Base-by-base conservation (phyloP, 2,329 filamentous ascomycete genomes). In the Aspergillus terreus region DNA sequence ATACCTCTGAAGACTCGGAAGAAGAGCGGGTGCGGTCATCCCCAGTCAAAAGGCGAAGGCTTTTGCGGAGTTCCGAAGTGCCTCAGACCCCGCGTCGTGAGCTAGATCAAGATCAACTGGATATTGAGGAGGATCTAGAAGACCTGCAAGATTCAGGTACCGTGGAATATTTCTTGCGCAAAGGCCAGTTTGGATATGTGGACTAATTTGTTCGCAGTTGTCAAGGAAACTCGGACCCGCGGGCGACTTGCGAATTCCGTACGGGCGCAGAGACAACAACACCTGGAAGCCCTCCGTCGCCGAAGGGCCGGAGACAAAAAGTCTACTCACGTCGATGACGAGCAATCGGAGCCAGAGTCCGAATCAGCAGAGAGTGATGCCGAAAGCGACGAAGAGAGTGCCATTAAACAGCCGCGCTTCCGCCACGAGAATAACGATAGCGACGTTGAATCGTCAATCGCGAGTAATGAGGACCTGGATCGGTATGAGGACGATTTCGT, bases 401-500 rank as follows among this genome's bases (percentile, higher is more conserved):
- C 61, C 49, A 23, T 58, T 59, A 21, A 58, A 61, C 32, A 55
- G 47, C 42, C 51, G 52, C 44, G 46, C 35, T 56, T 58, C 23
- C 58, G 40, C 3, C 46, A 41, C 14, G 47, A 57, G 21, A 45
- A 57, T 9, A 61, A 59, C 33, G 58, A 70, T 23, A 70, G 67
- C 50, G 66, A 71, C 15, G 53, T 61, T 15, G 66, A 68, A 52
- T 62, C 63, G 4, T 51, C 61, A 10, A 55, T 65, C 10, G 49
- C 60, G 9, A 55, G 58, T n/a, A 49, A 66, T 65, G 56, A 82
- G 60, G 72, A 78, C 36, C 71, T 78, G n/a, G 77, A 81, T 46
- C 71, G 77, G 7, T 79, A 84, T 23, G 81, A 84, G 27, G 79
- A 82, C 2, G 82, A 82, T 53, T 90, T 90, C 55, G 78, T 92